These are phyloP conservation scores for Leishmania amazonensis DNA, from an alignment of 208 protist species.

Conservation along the genomic window DNA sequence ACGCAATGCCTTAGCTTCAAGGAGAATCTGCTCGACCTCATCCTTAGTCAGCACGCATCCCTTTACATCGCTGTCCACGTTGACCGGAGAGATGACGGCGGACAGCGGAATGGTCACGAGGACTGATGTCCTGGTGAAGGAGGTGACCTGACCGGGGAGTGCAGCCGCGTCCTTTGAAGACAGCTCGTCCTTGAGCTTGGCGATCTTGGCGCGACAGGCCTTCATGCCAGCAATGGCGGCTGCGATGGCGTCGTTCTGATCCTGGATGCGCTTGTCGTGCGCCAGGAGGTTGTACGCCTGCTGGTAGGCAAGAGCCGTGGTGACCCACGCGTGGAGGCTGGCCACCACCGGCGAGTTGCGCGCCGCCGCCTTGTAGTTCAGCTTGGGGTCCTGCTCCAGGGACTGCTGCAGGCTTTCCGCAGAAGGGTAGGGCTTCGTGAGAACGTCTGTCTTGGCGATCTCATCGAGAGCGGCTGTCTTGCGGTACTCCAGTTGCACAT, in stretches of 20 bases:
- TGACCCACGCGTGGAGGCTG: constrained; percentile 61
- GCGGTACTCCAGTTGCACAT: constrained; percentile 67
- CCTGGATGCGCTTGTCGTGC: constrained; percentile 60
- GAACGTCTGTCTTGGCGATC: constrained; percentile 51
- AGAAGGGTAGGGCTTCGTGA: constrained; percentile 45
- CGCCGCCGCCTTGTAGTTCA: constrained; percentile 42
- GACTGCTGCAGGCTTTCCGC: constrained; percentile 30
- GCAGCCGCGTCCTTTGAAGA: constrained; percentile 27
- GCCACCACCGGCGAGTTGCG: constrained; percentile 47
- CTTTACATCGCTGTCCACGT: constrained; percentile 39
- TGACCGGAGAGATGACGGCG: constrained; percentile 55
- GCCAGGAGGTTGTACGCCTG: constrained; percentile 58
- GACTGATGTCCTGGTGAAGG: constrained; percentile 62
- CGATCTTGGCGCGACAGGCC: constrained; percentile 60
- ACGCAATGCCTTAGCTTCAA: constrained; percentile 32
- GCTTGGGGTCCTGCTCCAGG: constrained; percentile 37
- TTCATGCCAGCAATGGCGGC: constrained; percentile 63
- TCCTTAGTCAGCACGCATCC: constrained; percentile 66
- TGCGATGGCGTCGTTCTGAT: constrained; percentile 63
- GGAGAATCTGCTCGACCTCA: constrained; percentile 46
- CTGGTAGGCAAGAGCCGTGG: constrained; percentile 64
- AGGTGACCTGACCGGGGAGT: constrained; percentile 46
- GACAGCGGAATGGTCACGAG: constrained; percentile 51
- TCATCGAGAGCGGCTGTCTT: constrained; percentile 35
- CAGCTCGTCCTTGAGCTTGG: constrained; percentile 67